Evolutionary conservation across 257 asterid species (phyloP).

Genomic region (Phtheirospermum japonicum): DNA sequence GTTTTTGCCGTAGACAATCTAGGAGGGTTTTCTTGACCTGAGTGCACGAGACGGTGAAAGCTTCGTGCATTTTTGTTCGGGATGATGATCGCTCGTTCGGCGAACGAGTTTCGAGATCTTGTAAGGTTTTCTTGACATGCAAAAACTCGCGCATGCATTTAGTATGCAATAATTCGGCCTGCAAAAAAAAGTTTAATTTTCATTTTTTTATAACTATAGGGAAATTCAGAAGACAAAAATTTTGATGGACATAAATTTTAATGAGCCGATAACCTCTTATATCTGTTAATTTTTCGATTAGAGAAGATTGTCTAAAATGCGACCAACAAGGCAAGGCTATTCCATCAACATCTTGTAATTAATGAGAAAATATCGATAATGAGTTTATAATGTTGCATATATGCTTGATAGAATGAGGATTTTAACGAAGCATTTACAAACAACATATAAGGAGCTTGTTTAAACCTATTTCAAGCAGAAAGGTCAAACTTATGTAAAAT

Average conservation of each 20-base stretch:
- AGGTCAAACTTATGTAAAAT: too few species aligned
- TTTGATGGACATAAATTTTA: too few species aligned
- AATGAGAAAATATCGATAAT: background rate
- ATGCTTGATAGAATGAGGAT: too few species aligned
- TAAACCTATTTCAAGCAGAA: too few species aligned
- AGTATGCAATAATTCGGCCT: slow-evolving; percentile 63
- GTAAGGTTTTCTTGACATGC: slow-evolving; percentile 46
- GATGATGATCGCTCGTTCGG: slow-evolving; percentile 28
- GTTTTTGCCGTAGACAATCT: slow-evolving; percentile 55
- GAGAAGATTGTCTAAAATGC: background rate
- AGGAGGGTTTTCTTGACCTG: slow-evolving; percentile 50
- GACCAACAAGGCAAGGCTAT: background rate
- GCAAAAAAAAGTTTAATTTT: slow-evolving; percentile 28
- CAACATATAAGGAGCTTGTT: too few species aligned
- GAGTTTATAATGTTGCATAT: too few species aligned
- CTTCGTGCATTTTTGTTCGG: slow-evolving; percentile 30
- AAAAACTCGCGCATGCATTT: slow-evolving; percentile 61
- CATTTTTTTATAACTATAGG: too few species aligned
- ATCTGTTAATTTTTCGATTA: too few species aligned
- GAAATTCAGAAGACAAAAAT: too few species aligned
- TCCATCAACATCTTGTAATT: background rate
- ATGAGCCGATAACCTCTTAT: too few species aligned
- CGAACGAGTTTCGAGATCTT: slow-evolving; percentile 38
- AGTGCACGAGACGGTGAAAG: slow-evolving; percentile 39
- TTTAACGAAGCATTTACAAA: too few species aligned